Conservation (phyloP, 371 early-diverging fungal species). For the Mucor sp. region DNA sequence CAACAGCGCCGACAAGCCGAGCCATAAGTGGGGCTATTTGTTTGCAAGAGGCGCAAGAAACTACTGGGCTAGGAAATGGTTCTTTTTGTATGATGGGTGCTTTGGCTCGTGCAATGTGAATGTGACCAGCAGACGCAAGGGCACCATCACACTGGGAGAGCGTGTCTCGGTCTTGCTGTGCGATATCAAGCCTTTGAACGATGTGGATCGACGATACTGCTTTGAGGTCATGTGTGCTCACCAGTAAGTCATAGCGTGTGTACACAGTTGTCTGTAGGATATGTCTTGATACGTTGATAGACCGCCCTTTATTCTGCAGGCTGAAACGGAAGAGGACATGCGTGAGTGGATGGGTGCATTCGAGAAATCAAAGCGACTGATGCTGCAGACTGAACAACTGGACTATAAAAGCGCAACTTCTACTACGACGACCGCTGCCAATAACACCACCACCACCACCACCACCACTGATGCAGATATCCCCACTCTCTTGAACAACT, state of each 20-base stretch:
- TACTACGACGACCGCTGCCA: conserved; percentile 1
- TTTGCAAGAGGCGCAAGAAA: conserved; percentile 34
- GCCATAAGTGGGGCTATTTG: conserved; percentile 47
- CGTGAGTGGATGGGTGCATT: conserved; percentile 68
- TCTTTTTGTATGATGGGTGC: conserved; percentile 61
- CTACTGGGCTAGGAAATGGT: conserved; percentile 60
- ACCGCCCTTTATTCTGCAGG: conserved; percentile 60
- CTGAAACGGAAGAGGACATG: conserved; percentile 74
- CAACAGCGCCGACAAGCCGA: conserved; percentile 10
- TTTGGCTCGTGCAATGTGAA: conserved; percentile 54
- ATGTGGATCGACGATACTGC: conserved; percentile 69
- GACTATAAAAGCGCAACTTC: conserved; percentile 14
- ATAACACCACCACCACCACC: conserved; percentile 11
- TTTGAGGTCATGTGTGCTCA: conserved; percentile 69
- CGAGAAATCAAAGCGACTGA: conserved; percentile 59
- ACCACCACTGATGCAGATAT: background rate
- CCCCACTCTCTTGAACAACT: background rate
- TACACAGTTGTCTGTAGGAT: background rate
- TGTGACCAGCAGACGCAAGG: conserved; percentile 48
- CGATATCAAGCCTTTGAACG: conserved; percentile 51
- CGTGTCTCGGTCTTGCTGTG: conserved; percentile 66
- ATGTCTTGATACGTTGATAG: conserved; percentile 10
- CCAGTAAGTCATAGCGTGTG: conserved; percentile 9
- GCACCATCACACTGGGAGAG: conserved; percentile 58
- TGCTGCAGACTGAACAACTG: conserved; percentile 30